phyloP scores from a whole-genome alignment of 257 asterid genomes.

The Lithospermum erythrorhizon region DNA sequence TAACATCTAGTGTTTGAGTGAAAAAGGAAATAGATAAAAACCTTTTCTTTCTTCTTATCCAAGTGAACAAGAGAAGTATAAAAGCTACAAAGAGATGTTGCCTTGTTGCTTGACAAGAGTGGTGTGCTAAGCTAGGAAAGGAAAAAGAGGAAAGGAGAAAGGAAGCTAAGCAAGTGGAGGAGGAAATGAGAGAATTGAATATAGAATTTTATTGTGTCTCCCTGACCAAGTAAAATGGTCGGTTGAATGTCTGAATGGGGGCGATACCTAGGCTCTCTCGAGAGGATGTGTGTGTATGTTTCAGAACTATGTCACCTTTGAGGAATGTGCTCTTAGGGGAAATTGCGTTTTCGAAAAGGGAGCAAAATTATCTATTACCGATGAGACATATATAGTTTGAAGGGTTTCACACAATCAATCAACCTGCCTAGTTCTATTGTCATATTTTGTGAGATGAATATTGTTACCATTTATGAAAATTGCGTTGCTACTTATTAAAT shows the following conservation, averaged over 20 bases:
- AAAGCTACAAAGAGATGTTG: background rate
- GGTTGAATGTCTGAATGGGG: too few species aligned
- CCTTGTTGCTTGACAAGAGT: background rate
- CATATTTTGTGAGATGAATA: too few species aligned
- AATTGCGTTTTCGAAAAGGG: background rate
- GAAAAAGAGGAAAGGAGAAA: background rate
- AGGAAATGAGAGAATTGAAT: background rate
- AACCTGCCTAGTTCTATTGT: too few species aligned
- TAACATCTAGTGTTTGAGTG: background rate
- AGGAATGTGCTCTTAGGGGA: background rate
- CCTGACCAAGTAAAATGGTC: background rate
- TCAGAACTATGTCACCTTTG: background rate
- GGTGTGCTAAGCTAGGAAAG: background rate
- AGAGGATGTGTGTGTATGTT: too few species aligned
- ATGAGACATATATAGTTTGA: background rate
- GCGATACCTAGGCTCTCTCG: too few species aligned
- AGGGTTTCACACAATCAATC: background rate
- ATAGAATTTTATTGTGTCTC: too few species aligned
- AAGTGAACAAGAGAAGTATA: background rate
- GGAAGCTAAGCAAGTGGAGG: background rate
- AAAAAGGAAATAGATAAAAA: background rate
- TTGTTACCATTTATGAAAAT: too few species aligned
- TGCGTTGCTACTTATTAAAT: too few species aligned
- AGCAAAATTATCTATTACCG: background rate
- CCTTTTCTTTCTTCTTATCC: background rate